Evolutionary conservation across 208 protist species (phyloP).

Genomic region (Trypanosoma cruzi): DNA sequence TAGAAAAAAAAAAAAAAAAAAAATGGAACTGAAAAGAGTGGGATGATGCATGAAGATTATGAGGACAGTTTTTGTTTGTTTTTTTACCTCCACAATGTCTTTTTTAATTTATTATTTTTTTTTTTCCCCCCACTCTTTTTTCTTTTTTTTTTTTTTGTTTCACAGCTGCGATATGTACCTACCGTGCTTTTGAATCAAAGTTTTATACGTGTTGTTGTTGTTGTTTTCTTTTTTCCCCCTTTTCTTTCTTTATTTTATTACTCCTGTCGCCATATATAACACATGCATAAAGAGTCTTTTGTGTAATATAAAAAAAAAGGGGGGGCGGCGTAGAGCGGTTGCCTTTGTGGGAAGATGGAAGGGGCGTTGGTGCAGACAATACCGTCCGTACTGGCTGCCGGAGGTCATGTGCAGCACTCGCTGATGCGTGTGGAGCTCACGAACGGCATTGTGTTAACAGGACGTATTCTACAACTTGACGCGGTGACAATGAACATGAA

Average conservation of each 20-base stretch:
- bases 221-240: no score
- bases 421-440: conserved; percentile 73
- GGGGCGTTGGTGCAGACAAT: conserved; percentile 32
- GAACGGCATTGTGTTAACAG: conserved; percentile 66
- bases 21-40: neutral
- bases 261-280: no score
- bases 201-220: conserved; percentile 6
- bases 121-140: conserved; percentile 1
- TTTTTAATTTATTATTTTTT: conserved; percentile 17
- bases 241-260: no score
- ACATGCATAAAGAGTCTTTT: neutral
- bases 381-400: conserved; percentile 45
- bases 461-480: conserved; percentile 71
- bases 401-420: conserved; percentile 46
- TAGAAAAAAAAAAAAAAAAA: neutral
- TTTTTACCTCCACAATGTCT: neutral
- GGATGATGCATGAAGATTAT: neutral
- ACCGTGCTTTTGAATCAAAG: no score
- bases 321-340: neutral
- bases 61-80: neutral
- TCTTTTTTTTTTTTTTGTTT: no score
- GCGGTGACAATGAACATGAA: conserved; percentile 78
- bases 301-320: no score
- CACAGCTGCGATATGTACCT: no score
- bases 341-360: conserved; percentile 12